Conservation (phyloP, 306 rosid genomes). For the Trifolium pratense region DNA sequence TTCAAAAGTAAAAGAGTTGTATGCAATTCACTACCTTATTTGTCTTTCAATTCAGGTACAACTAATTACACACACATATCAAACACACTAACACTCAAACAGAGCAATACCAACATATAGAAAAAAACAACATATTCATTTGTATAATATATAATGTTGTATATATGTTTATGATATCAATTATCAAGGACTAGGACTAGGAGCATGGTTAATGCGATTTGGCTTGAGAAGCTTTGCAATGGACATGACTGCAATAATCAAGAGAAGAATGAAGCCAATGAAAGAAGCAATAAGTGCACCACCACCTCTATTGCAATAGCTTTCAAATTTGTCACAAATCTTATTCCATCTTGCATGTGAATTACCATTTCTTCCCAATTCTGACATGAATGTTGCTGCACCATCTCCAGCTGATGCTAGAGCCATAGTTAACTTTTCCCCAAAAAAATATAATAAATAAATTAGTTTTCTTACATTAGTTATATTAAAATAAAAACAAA, state of each 20-base stretch:
- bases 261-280: constrained; percentile 64
- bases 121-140: neutral
- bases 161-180: neutral
- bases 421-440: constrained; percentile 55
- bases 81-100: neutral
- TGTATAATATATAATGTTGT: neutral
- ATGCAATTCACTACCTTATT: constrained; percentile 35
- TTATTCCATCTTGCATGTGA: constrained; percentile 90
- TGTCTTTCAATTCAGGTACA: neutral
- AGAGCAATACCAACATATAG: constrained; percentile 17
- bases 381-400: constrained; percentile 88
- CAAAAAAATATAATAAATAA: neutral
- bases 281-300: constrained; percentile 76
- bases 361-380: constrained; percentile 79
- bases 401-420: constrained; percentile 77
- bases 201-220: constrained; percentile 48
- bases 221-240: constrained; percentile 61
- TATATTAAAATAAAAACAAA: neutral
- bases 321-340: constrained; percentile 77
- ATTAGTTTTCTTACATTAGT: constrained; percentile 8
- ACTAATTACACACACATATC: constrained; percentile 23
- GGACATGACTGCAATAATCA: constrained; percentile 62
- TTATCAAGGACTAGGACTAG: constrained; percentile 31
- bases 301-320: constrained; percentile 65
- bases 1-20: neutral